Evolutionary conservation across 2,329 filamentous ascomycete genomes (phyloP).

Genomic region (Rhinocladiella mackenziei): DNA sequence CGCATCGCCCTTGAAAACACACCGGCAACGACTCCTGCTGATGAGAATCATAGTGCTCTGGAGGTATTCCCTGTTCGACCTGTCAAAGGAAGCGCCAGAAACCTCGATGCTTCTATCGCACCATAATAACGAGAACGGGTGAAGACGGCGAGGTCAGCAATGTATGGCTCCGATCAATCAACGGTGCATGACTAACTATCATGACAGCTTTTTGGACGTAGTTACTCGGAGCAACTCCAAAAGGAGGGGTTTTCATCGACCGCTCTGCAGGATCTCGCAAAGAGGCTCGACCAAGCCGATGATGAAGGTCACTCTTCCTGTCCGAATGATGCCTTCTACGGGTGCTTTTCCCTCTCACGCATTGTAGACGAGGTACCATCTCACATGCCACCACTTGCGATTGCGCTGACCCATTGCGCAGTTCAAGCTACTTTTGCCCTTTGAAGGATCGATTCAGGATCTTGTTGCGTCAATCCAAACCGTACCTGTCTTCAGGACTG

Average conservation of each 20-base stretch:
- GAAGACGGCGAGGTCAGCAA: constrained; percentile 16
- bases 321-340: too few relatives aligned
- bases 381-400: neutral
- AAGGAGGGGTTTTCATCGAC: too few relatives aligned
- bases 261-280: too few relatives aligned
- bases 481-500: constrained; percentile 11
- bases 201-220: too few relatives aligned
- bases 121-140: constrained; percentile 5
- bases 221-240: too few relatives aligned
- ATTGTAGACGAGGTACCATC: constrained; percentile 18
- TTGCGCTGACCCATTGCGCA: constrained; percentile 3
- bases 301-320: too few relatives aligned
- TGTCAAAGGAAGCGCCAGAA: constrained; percentile 24
- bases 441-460: constrained; percentile 3
- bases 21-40: neutral
- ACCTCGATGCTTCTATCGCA: constrained; percentile 20
- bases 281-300: too few relatives aligned
- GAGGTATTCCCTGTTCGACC: constrained; percentile 22
- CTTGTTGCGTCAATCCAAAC: constrained; percentile 14
- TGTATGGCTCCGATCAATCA: neutral
- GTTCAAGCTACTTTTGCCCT: constrained; percentile 17
- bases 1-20: neutral
- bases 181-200: too few relatives aligned
- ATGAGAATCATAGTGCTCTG: constrained; percentile 14
- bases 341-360: constrained; percentile 16